Percentiles rank a stretch among this genome's conserved stretches.
These are phyloP conservation scores for Backusella morwellensis DNA, from an alignment of 192 early-diverging fungal genomes.

Conservation along the genomic window DNA sequence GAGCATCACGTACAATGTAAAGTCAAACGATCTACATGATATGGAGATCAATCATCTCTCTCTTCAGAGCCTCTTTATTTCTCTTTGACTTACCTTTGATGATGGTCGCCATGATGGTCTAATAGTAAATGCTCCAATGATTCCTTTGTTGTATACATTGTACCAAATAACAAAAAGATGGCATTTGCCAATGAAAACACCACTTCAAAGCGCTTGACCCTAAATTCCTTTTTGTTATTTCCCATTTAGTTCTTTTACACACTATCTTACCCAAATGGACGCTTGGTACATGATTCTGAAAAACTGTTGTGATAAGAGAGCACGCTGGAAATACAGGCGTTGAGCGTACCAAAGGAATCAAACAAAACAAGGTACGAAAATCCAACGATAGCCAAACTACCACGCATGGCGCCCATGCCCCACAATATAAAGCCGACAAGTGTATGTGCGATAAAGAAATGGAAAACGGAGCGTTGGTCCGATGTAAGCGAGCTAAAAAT, in stretches of 20 bases:
- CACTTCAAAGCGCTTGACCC: slow-evolving; percentile 51
- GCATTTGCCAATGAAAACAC: slow-evolving; percentile 48
- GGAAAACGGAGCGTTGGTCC: slow-evolving; percentile 52
- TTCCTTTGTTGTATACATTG: slow-evolving; percentile 59
- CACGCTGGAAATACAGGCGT: slow-evolving; percentile 51
- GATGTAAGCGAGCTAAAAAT: slow-evolving; percentile 38
- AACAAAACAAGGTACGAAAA: slow-evolving; percentile 51
- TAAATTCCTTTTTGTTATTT: neutral
- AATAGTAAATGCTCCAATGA: slow-evolving; percentile 58
- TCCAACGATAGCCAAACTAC: slow-evolving; percentile 49
- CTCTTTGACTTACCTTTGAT: slow-evolving; percentile 1
- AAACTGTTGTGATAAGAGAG: slow-evolving; percentile 38
- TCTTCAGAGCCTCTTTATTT: neutral
- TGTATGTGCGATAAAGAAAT: slow-evolving; percentile 43
- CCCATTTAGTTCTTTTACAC: neutral
- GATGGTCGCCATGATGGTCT: slow-evolving; percentile 34
- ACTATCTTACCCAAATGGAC: slow-evolving; percentile 52
- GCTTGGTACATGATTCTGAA: slow-evolving; percentile 39
- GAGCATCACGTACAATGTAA: slow-evolving; percentile 33
- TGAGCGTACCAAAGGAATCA: slow-evolving; percentile 54
- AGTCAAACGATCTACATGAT: neutral
- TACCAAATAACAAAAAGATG: slow-evolving; percentile 54
- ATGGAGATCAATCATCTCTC: neutral
- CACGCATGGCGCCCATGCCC: slow-evolving; percentile 38
- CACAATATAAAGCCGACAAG: slow-evolving; percentile 42